phyloP scores from a whole-genome alignment of 345 rosid species.

The Heritiera littoralis region DNA sequence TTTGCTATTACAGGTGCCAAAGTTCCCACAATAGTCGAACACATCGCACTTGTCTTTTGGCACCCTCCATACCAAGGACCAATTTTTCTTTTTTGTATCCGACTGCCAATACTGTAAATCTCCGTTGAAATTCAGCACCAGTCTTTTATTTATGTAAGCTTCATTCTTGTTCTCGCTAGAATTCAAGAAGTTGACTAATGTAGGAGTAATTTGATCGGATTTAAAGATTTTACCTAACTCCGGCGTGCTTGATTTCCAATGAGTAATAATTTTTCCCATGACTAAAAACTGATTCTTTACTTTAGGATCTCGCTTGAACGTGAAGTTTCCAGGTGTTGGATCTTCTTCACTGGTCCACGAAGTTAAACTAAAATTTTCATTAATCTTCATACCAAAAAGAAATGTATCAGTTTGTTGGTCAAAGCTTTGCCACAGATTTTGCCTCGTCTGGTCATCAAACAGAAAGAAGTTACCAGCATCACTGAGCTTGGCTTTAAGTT shows the following conservation, averaged over 20 bases:
- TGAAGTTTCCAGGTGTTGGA: slow-evolving; percentile 7
- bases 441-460: background rate
- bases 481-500: background rate
- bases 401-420: slow-evolving; percentile 14
- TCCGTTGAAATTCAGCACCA: too few species aligned
- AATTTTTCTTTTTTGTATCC: too few species aligned
- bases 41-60: too few species aligned
- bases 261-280: background rate
- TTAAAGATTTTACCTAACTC: background rate
- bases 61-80: too few species aligned
- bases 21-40: too few species aligned
- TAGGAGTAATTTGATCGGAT: background rate
- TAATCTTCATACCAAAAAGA: slow-evolving; percentile 19
- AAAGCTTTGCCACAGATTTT: slow-evolving; percentile 19
- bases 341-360: slow-evolving; percentile 21
- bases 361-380: background rate
- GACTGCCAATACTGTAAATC: too few species aligned
- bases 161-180: too few species aligned
- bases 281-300: background rate
- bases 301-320: background rate
- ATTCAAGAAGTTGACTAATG: background rate
- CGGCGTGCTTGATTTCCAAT: background rate
- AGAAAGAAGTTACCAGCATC: slow-evolving; percentile 20
- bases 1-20: too few species aligned
- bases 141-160: too few species aligned